These are phyloP conservation scores for Mycogone perniciosa DNA, from an alignment of 2,329 filamentous ascomycete genomes.

Conservation along the genomic window DNA sequence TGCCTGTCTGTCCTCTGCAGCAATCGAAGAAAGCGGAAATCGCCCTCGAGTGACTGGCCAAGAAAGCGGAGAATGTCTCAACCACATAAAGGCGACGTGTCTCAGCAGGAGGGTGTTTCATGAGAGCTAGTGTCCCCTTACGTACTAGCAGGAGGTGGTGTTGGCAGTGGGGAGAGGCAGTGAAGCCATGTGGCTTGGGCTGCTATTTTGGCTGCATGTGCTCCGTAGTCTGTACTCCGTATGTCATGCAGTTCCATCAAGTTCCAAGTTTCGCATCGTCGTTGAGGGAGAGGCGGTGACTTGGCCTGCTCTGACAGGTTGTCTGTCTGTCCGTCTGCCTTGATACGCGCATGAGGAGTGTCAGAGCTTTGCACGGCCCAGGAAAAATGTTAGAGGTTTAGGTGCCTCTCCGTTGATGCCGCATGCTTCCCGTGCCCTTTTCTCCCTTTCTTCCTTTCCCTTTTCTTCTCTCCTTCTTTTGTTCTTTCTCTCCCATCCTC, in stretches of 20 bases:
- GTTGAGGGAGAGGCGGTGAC: not conserved
- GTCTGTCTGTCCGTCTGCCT: not conserved
- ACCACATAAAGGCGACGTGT: too few species aligned
- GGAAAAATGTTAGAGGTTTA: not conserved
- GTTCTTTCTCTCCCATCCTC: not conserved
- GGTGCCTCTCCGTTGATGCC: constrained; percentile 4
- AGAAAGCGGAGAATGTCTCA: too few species aligned
- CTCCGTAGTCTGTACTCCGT: not conserved
- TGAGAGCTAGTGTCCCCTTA: not conserved
- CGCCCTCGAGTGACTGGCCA: too few species aligned
- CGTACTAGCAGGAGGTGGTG: not conserved
- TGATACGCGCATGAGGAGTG: not conserved
- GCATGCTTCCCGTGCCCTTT: not conserved
- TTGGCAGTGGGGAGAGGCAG: not conserved
- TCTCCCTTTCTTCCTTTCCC: not conserved
- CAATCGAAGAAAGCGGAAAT: too few species aligned
- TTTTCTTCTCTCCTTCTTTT: not conserved
- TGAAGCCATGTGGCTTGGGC: too few species aligned
- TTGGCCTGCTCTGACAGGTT: not conserved
- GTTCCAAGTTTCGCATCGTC: not conserved
- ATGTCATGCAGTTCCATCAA: not conserved
- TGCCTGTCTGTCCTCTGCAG: not conserved
- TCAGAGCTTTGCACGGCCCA: too few species aligned
- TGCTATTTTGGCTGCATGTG: too few species aligned
- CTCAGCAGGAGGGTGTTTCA: not conserved